These are phyloP conservation scores for Lolium perenne DNA, from an alignment of 176 grass and related monocot species.

Conservation along the genomic window DNA sequence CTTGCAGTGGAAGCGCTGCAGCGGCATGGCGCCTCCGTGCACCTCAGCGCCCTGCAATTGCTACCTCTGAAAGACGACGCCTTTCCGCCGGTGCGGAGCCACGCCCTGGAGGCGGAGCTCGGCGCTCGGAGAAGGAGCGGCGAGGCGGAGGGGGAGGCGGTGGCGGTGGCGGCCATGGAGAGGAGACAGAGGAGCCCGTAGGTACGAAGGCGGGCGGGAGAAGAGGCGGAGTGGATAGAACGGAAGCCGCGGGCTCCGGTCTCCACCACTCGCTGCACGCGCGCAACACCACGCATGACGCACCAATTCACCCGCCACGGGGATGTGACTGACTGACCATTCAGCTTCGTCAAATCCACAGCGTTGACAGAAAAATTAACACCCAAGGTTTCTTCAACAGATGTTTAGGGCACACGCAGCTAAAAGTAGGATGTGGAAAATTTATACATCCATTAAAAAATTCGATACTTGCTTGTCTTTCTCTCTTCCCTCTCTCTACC, in stretches of 20 bases:
- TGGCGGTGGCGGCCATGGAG: constrained; percentile 35
- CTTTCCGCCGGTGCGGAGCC: constrained; percentile 33
- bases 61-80: neutral
- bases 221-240: constrained; percentile 14
- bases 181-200: neutral
- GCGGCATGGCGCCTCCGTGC: constrained; percentile 31
- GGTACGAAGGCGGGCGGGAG: neutral
- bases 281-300: neutral
- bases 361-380: too few relatives aligned
- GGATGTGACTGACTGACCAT: neutral
- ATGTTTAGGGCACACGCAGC: too few relatives aligned
- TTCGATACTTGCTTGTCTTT: too few relatives aligned
- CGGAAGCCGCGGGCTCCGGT: neutral
- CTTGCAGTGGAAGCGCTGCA: constrained; percentile 26
- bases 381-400: too few relatives aligned
- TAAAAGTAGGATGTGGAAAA: too few relatives aligned
- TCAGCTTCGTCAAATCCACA: neutral
- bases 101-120: constrained; percentile 42
- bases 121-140: constrained; percentile 70
- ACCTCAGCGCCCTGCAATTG: constrained; percentile 31
- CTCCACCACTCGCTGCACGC: constrained; percentile 19
- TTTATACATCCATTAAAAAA: too few relatives aligned
- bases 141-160: constrained; percentile 56
- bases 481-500: too few relatives aligned
- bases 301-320: neutral